Conservation (phyloP, 1,284 basidiomycete species). For the Melampsora americana region DNA sequence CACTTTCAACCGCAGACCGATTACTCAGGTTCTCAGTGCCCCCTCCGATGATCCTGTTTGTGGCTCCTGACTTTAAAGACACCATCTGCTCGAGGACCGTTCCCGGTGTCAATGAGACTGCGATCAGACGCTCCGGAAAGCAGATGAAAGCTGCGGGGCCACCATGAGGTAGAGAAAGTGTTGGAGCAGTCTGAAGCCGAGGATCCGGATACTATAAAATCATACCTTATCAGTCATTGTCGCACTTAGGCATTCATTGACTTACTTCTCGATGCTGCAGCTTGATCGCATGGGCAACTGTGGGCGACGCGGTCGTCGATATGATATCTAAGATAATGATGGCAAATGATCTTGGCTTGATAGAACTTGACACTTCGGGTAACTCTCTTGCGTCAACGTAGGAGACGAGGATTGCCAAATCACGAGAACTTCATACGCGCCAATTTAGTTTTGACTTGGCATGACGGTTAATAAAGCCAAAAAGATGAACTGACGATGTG, state of each 20-base stretch:
- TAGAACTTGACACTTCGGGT: constrained; percentile 9
- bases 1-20: constrained; percentile 22
- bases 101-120: constrained; percentile 26
- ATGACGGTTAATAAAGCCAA: background rate
- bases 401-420: constrained; percentile 34
- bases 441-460: constrained; percentile 45
- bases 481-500: constrained; percentile 25
- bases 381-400: constrained; percentile 26
- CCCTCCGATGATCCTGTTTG: constrained; percentile 29
- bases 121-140: constrained; percentile 45
- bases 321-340: constrained; percentile 33
- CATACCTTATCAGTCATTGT: background rate
- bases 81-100: constrained; percentile 31
- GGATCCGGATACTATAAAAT: constrained; percentile 47
- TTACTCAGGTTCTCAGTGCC: constrained; percentile 22
- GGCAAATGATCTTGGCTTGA: constrained; percentile 41
- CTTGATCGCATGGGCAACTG: constrained; percentile 25
- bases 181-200: constrained; percentile 48
- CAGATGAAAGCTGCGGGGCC: constrained; percentile 51
- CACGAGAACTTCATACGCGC: constrained; percentile 20
- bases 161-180: constrained; percentile 49
- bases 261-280: constrained; percentile 40
- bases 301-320: constrained; percentile 30
- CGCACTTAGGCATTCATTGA: background rate
- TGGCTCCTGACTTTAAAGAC: constrained; percentile 17